Conservation (phyloP, 306 rosid genomes). For the Lathyrus sativus region DNA sequence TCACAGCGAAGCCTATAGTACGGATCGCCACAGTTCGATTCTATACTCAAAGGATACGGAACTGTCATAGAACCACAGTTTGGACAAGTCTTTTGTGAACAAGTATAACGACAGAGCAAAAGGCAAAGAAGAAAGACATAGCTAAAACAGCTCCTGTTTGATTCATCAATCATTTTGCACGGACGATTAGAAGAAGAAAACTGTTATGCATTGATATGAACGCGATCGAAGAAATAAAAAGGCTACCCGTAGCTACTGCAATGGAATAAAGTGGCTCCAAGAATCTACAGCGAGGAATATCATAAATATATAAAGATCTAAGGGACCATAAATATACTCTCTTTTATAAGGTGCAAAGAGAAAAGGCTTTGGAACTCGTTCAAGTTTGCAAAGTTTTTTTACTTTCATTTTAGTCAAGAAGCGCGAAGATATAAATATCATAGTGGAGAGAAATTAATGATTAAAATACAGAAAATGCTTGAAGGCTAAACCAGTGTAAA, state of each 20-base stretch:
- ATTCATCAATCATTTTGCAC: slow-evolving; percentile 50
- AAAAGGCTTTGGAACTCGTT: slow-evolving; percentile 34
- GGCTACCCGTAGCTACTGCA: slow-evolving; percentile 26
- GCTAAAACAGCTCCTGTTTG: slow-evolving; percentile 40
- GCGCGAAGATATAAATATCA: slow-evolving; percentile 15
- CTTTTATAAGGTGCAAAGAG: slow-evolving; percentile 47
- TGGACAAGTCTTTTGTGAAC: slow-evolving; percentile 72
- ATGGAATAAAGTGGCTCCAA: slow-evolving; percentile 63
- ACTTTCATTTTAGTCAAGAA: slow-evolving; percentile 35
- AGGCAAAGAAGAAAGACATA: slow-evolving; percentile 47
- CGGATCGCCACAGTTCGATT: slow-evolving; percentile 67
- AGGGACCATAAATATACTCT: slow-evolving; percentile 50
- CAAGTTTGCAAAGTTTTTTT: not conserved
- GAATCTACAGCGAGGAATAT: too few relatives aligned
- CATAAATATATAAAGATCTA: slow-evolving; percentile 41
- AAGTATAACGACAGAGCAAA: slow-evolving; percentile 38
- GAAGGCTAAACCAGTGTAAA: slow-evolving; percentile 40
- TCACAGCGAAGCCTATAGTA: slow-evolving; percentile 72
- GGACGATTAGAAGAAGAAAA: slow-evolving; percentile 41
- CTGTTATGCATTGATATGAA: slow-evolving; percentile 40
- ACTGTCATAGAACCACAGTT: slow-evolving; percentile 71
- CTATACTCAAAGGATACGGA: slow-evolving; percentile 87
- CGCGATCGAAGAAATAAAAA: slow-evolving; percentile 37
- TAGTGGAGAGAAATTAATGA: slow-evolving; percentile 37
- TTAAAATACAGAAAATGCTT: slow-evolving; percentile 40